Conservation (phyloP, 2,329 filamentous ascomycete genomes). For the Cordyceps cateniannulata region DNA sequence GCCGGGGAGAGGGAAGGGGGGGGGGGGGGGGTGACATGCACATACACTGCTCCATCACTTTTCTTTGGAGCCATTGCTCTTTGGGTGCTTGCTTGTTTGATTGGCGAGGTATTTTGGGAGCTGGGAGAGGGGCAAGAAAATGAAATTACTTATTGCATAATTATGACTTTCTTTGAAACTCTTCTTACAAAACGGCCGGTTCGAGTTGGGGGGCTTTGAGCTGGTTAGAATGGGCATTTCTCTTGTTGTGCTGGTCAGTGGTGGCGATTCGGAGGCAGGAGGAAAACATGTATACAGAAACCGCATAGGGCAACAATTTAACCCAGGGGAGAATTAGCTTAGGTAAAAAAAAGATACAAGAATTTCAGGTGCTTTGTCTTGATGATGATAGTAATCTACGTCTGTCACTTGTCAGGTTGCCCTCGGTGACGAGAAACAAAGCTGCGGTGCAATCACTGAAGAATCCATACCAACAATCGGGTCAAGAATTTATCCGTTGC, state of each 20-base stretch:
- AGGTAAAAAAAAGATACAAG: neutral
- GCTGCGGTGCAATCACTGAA: no score
- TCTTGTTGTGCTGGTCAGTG: neutral
- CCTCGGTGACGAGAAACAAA: neutral
- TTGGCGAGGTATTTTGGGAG: slow-evolving; percentile 2
- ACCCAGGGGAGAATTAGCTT: neutral
- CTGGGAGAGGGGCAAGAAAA: neutral
- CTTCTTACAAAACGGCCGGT: neutral
- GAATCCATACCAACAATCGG: no score
- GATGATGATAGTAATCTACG: no score
- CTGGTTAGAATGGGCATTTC: neutral
- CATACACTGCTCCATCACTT: neutral
- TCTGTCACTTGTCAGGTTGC: neutral
- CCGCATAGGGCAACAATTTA: neutral
- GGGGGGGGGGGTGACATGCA: neutral
- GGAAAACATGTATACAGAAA: neutral
- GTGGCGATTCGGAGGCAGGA: neutral
- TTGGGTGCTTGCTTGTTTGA: neutral
- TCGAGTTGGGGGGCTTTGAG: neutral
- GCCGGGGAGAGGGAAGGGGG: neutral
- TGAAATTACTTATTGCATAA: neutral
- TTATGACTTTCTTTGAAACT: neutral
- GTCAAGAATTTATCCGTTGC: no score
- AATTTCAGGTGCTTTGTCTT: neutral
- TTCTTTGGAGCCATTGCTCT: no score